Conservation (phyloP, 2,329 filamentous ascomycete species). For the Fusarium nematophilum region DNA sequence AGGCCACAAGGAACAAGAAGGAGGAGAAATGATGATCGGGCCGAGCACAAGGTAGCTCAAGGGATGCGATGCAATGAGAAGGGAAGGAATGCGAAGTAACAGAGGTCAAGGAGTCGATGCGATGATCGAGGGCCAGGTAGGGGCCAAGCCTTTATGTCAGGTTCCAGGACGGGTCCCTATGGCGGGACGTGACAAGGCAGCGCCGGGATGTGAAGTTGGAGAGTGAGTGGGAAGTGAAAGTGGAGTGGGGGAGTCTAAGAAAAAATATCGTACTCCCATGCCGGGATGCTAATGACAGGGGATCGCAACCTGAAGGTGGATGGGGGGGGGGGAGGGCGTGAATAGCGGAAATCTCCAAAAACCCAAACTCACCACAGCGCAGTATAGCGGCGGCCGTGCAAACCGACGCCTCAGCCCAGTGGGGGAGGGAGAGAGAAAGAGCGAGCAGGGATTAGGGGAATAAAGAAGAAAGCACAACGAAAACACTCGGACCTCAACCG, state of each 20-base stretch:
- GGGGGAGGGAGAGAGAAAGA: slow-evolving; percentile 10
- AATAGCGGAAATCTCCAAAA: slow-evolving; percentile 21
- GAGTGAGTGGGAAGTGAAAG: slow-evolving; percentile 36
- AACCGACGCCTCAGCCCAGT: slow-evolving; percentile 34
- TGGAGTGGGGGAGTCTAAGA: slow-evolving; percentile 35
- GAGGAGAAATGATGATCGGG: slow-evolving; percentile 28
- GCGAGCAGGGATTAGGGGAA: slow-evolving; percentile 23
- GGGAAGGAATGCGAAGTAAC: slow-evolving; percentile 37
- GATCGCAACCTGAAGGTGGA: slow-evolving; percentile 10
- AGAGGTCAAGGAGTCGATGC: slow-evolving; percentile 42
- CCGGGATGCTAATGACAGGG: slow-evolving; percentile 31
- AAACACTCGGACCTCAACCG: slow-evolving; percentile 16
- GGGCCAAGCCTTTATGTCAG: slow-evolving; percentile 48
- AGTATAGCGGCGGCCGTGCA: slow-evolving; percentile 37
- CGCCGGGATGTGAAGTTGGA: slow-evolving; percentile 34
- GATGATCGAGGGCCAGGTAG: slow-evolving; percentile 44
- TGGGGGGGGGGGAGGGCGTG: slow-evolving; percentile 20
- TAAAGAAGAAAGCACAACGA: slow-evolving; percentile 22
- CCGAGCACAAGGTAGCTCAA: slow-evolving; percentile 31
- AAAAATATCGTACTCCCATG: slow-evolving; percentile 33
- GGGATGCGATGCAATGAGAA: slow-evolving; percentile 31
- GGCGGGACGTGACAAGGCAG: slow-evolving; percentile 45
- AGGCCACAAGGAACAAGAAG: slow-evolving; percentile 2
- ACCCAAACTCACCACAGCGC: slow-evolving; percentile 17
- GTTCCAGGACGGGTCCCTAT: slow-evolving; percentile 44